phyloP scores from a whole-genome alignment of 306 rosid genomes.

The Cicer pinnatifidum region DNA sequence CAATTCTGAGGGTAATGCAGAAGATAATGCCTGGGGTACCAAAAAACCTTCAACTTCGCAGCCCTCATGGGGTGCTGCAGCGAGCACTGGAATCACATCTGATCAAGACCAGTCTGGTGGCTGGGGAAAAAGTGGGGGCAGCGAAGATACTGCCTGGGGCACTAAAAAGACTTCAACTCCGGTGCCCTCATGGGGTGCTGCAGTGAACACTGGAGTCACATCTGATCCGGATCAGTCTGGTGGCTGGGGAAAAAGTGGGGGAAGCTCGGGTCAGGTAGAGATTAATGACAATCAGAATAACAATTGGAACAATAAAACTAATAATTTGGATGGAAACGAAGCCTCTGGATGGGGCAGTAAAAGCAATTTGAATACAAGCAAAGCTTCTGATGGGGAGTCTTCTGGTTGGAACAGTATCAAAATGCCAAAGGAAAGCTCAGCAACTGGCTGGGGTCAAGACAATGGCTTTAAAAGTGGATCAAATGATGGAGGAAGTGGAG shows the following conservation, averaged over 20 bases:
- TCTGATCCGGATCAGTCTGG: conserved; percentile 51
- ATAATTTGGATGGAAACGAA: conserved; percentile 30
- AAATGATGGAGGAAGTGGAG: conserved; percentile 40
- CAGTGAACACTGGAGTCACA: conserved; percentile 45
- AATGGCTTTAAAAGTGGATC: not conserved
- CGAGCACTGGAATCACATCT: conserved; percentile 43
- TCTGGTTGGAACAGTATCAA: conserved; percentile 44
- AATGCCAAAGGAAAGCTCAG: not conserved
- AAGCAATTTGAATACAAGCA: too few species aligned
- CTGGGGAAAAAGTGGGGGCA: conserved; percentile 56
- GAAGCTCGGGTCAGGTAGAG: conserved; percentile 51
- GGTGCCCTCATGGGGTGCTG: conserved; percentile 75
- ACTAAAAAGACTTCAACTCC: conserved; percentile 54
- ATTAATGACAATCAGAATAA: conserved; percentile 36
- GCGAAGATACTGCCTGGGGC: conserved; percentile 62
- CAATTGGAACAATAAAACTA: conserved; percentile 39
- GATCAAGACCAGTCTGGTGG: conserved; percentile 55
- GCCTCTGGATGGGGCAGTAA: too few species aligned
- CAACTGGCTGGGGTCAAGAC: too few species aligned
- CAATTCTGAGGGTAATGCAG: conserved; percentile 53
- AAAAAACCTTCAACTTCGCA: conserved; percentile 53
- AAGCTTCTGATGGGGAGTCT: not conserved
- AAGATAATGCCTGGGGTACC: conserved; percentile 68
- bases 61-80: conserved; percentile 74
- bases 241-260: conserved; percentile 61